A percentile compares a stretch with the other conserved stretches of the same genome.
These are phyloP conservation scores for Backusella sp. DNA, from an alignment of 192 early-diverging fungal species.

Conservation along the genomic window DNA sequence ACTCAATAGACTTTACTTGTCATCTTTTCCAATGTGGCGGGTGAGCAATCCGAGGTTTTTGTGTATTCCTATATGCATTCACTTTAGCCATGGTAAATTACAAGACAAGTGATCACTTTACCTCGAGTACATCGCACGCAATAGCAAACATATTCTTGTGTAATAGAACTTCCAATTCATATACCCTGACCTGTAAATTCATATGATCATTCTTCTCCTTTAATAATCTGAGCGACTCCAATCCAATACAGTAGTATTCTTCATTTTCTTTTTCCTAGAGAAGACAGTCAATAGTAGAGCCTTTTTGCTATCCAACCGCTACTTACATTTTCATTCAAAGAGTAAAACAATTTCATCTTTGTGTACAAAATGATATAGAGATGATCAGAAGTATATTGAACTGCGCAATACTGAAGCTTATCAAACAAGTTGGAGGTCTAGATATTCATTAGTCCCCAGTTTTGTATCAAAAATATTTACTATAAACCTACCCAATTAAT, in stretches of 20 bases:
- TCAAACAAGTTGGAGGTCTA: not conserved
- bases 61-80: not conserved
- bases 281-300: not conserved
- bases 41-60: not conserved
- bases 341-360: not conserved
- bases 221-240: not conserved
- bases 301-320: not conserved
- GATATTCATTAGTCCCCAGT: not conserved
- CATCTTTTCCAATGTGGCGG: not conserved
- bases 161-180: not conserved
- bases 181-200: not conserved
- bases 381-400: not conserved
- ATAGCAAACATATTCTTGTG: not conserved
- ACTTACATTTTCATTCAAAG: not conserved
- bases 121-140: not conserved
- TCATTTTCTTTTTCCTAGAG: not conserved
- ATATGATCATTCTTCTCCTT: not conserved
- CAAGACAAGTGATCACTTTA: not conserved
- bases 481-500: not conserved
- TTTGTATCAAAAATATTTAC: not conserved
- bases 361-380: not conserved
- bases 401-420: not conserved
- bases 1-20: not conserved
- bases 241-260: not conserved
- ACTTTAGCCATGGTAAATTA: not conserved